Base-by-base conservation (phyloP, 345 rosid genomes). In the Eucalyptus rudis region DNA sequence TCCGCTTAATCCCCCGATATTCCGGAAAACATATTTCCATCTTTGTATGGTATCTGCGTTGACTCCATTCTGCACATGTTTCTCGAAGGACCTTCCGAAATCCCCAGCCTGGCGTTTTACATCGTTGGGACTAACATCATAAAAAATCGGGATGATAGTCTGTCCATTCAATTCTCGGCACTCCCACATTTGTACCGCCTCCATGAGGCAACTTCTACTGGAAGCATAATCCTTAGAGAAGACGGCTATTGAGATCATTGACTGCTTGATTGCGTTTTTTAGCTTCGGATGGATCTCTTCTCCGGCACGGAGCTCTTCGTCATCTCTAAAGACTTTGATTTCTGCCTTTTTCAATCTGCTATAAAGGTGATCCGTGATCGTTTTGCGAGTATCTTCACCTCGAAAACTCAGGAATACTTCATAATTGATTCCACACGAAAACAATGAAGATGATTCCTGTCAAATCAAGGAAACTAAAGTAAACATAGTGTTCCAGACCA, bases 371-470 rank as follows among this genome's bases (percentile, higher is more conserved):
- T 56, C 45, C 10, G n/a, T 12, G 16, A 86, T 31, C n/a, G 2
- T 11, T 3, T 0, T 10, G 7, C 87, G 87, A n/a, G 49, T 86
- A 36, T 54, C 68, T 17, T 4, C 16, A 22, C 87, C 87, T 54
- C 49, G 31, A 10, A 86, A 86, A 12, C 8, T 86, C 66, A 86
- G 13, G 49, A 86, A 86, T 19, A 86, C 87, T 3, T 40, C 49
- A 1, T 40, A 15, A 36, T 20, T 45, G 71, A 29, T 64, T 29
- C 10, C 5, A 62, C 4, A 12, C 0, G 71, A 62, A 0, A n/a
- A 62, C 1, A 0, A 59, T 25, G 66, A 27, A 59, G 31, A 25
- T 59, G 66, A 12, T 59, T 27, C 31, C 66, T 59, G 31, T 59
- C 31, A 59, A 59, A 59, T 25, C 31, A 59, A 27, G 66, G 66